Conservation (phyloP, 2,329 filamentous ascomycete genomes). For the Gyromitra esculenta region DNA sequence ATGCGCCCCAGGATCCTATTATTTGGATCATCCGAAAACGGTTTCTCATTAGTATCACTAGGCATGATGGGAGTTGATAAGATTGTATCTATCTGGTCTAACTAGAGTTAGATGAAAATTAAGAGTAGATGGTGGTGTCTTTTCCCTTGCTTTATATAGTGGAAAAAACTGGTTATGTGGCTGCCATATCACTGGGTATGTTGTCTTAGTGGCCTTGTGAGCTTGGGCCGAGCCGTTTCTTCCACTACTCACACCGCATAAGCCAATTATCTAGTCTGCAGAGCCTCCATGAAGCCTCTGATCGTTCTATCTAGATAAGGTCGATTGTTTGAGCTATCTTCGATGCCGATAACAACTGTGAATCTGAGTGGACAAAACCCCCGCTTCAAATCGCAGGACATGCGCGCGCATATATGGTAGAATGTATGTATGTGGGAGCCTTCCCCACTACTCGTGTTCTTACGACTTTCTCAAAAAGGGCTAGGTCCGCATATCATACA, state of each 20-base stretch:
- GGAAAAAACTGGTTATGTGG: neutral
- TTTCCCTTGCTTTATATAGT: neutral
- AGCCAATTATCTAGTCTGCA: too few species aligned
- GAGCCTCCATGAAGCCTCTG: too few species aligned
- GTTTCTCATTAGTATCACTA: neutral
- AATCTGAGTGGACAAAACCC: neutral
- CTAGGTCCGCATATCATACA: too few species aligned
- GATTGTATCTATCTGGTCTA: neutral
- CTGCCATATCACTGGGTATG: neutral
- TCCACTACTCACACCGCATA: too few species aligned
- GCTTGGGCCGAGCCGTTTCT: neutral
- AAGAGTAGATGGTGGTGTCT: neutral
- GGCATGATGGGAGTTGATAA: conserved; percentile 4
- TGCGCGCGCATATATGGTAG: too few species aligned
- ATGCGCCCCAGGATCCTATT: neutral
- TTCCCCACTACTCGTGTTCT: too few species aligned
- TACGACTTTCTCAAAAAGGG: too few species aligned
- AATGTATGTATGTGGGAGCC: neutral
- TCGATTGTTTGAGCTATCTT: too few species aligned
- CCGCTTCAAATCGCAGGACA: neutral
- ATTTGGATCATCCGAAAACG: neutral
- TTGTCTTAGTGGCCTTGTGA: neutral
- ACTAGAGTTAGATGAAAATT: neutral
- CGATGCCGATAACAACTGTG: neutral
- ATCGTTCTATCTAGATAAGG: too few species aligned